Percentiles rank a stretch among this genome's conserved stretches.
Conservation (phyloP, 179 eudicot genomes). For the Actinidia arguta region DNA sequence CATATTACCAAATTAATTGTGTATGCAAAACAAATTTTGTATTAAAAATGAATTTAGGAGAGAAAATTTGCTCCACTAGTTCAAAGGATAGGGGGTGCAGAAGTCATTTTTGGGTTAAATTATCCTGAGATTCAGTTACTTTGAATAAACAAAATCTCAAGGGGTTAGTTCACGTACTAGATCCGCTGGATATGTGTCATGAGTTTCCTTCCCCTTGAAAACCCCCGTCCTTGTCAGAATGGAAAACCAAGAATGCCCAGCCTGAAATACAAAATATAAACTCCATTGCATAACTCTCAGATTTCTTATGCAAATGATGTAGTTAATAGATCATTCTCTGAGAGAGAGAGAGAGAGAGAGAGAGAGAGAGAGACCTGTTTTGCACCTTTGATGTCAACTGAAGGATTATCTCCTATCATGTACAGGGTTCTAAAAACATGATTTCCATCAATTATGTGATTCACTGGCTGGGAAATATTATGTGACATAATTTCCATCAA, state of each 20-base stretch:
- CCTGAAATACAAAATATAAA: slow-evolving; percentile 51
- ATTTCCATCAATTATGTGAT: slow-evolving; percentile 25
- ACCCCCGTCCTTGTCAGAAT: slow-evolving; percentile 94
- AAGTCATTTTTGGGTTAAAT: background rate
- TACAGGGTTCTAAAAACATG: slow-evolving; percentile 70
- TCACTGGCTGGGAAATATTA: slow-evolving; percentile 13
- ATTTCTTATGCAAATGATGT: background rate
- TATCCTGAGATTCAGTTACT: background rate
- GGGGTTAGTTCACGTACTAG: slow-evolving; percentile 48
- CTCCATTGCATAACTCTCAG: background rate
- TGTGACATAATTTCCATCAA: slow-evolving; percentile 38
- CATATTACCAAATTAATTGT: background rate
- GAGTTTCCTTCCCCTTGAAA: slow-evolving; percentile 79
- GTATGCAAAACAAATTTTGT: background rate
- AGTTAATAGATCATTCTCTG: background rate
- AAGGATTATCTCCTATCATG: slow-evolving; percentile 98
- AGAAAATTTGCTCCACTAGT: background rate
- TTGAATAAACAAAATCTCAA: background rate
- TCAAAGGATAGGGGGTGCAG: background rate
- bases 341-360: background rate
- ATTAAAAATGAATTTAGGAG: background rate
- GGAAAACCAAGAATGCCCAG: slow-evolving; percentile 95
- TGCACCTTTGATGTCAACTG: slow-evolving; percentile 95
- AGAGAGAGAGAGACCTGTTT: slow-evolving; percentile 58
- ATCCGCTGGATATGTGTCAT: slow-evolving; percentile 78